Percentiles rank a stretch among this genome's conserved stretches.
Conservation (phyloP, 108 stramenopile genomes). For the Mayamaea pseudoterrestris region DNA sequence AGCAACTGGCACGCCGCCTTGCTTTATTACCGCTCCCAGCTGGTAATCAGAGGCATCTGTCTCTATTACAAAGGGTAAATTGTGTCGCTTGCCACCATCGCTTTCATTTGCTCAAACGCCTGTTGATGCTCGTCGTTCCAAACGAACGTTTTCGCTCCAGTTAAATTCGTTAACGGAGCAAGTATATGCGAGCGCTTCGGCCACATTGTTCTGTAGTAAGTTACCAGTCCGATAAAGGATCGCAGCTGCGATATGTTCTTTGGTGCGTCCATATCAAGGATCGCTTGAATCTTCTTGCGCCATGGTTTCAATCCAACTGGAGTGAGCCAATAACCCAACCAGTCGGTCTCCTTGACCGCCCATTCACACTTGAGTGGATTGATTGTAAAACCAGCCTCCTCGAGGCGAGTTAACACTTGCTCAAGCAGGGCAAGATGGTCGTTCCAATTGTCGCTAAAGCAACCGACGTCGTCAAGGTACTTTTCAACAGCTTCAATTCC, state of each 20-base stretch:
- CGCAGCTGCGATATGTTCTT: conserved; percentile 13
- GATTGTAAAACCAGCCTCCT: neutral
- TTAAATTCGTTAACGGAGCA: conserved; percentile 18
- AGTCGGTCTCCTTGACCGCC: conserved; percentile 38
- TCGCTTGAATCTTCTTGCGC: conserved; percentile 32
- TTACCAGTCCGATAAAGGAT: conserved; percentile 30
- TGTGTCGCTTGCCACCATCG: conserved; percentile 21
- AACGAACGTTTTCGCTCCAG: conserved; percentile 2
- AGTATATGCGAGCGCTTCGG: conserved; percentile 29
- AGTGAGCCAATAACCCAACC: conserved; percentile 45
- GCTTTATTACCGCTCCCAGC: conserved; percentile 19
- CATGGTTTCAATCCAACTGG: conserved; percentile 31
- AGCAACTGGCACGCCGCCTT: conserved; percentile 27
- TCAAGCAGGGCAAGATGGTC: conserved; percentile 12
- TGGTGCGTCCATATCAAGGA: conserved; percentile 16
- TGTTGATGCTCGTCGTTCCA: conserved; percentile 11
- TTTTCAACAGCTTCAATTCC: conserved; percentile 6
- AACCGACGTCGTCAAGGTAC: conserved; percentile 14
- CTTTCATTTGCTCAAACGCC: conserved; percentile 36
- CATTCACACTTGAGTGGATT: conserved; percentile 47
- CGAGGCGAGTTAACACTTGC: conserved; percentile 10
- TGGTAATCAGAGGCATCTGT: conserved; percentile 32
- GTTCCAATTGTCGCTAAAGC: conserved; percentile 34
- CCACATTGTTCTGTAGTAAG: conserved; percentile 34
- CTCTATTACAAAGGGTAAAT: conserved; percentile 31